phyloP scores from a whole-genome alignment of 495 filamentous ascomycete genomes.

The Podospora conica region DNA sequence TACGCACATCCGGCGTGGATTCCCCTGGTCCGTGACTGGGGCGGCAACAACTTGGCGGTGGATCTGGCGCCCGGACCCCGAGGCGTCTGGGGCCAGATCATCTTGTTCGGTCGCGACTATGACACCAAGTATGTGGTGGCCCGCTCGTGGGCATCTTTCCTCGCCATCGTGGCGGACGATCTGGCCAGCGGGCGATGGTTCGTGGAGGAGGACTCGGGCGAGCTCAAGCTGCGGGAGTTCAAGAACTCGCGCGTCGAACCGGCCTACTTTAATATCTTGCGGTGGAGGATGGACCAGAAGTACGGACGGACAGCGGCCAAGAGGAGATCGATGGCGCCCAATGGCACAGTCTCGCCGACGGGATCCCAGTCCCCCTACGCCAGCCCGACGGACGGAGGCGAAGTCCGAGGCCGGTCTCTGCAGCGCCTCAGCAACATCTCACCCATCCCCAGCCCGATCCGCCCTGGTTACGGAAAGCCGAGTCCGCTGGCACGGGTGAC shows the following conservation, averaged over 20 bases:
- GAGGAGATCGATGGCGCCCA: slow-evolving; percentile 34
- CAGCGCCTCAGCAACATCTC: slow-evolving; percentile 48
- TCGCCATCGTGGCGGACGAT: slow-evolving; percentile 86
- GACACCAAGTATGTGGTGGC: slow-evolving; percentile 97
- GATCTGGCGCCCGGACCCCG: slow-evolving; percentile 89
- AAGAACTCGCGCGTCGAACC: slow-evolving; percentile 82
- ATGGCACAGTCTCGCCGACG: slow-evolving; percentile 36
- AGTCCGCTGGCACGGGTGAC: slow-evolving; percentile 48
- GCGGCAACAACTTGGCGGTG: slow-evolving; percentile 91
- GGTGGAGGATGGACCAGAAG: slow-evolving; percentile 92
- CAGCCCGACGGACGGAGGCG: slow-evolving; percentile 43
- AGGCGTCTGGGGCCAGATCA: slow-evolving; percentile 92
- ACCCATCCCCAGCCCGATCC: slow-evolving; percentile 47
- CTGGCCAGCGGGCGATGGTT: slow-evolving; percentile 77
- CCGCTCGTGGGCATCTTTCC: slow-evolving; percentile 82
- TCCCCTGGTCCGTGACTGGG: slow-evolving; percentile 93
- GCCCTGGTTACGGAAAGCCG: slow-evolving; percentile 45
- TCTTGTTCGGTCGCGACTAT: slow-evolving; percentile 94
- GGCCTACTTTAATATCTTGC: slow-evolving; percentile 87
- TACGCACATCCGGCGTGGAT: slow-evolving; percentile 97
- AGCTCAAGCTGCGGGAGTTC: slow-evolving; percentile 89
- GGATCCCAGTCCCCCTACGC: slow-evolving; percentile 48
- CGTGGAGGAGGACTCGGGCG: slow-evolving; percentile 85
- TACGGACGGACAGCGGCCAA: slow-evolving; percentile 60
- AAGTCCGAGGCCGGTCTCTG: slow-evolving; percentile 47